Conservation (phyloP, 768 basidiomycete genomes). For the Boletus speciosus region DNA sequence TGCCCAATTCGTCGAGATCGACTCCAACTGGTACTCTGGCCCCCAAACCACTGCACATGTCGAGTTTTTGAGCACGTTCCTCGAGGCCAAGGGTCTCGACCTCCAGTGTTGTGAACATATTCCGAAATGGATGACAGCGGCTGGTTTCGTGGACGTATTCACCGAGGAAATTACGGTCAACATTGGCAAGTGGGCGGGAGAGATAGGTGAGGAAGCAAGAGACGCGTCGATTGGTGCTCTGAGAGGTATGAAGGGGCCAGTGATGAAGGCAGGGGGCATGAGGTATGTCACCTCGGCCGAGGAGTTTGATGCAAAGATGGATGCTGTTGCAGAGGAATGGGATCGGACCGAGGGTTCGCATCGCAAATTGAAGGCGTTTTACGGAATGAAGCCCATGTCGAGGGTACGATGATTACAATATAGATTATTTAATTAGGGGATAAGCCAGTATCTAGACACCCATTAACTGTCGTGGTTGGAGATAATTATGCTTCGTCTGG, state of each 20-base stretch:
- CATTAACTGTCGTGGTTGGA: too few relatives aligned
- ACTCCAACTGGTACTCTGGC: constrained; percentile 13
- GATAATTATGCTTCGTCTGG: too few relatives aligned
- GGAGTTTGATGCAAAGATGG: constrained; percentile 19
- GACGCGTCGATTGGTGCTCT: constrained; percentile 19
- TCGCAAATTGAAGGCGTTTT: constrained; percentile 4
- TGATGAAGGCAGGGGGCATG: constrained; percentile 23
- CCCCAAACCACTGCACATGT: constrained; percentile 5
- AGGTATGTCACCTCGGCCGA: constrained; percentile 13
- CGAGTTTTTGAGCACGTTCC: constrained; percentile 9
- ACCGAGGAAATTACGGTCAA: constrained; percentile 8
- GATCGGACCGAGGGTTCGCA: constrained; percentile 2
- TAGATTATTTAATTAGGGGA: too few relatives aligned
- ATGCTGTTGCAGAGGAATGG: constrained; percentile 23
- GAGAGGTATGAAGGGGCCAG: constrained; percentile 19
- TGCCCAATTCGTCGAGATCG: constrained; percentile 29
- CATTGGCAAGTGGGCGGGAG: constrained; percentile 21
- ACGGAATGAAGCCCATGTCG: constrained; percentile 4
- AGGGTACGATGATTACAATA: not conserved
- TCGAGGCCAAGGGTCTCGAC: constrained; percentile 8
- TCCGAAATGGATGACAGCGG: not conserved
- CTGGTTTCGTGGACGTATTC: constrained; percentile 6
- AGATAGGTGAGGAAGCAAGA: constrained; percentile 15
- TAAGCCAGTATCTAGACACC: too few relatives aligned
- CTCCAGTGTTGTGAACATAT: constrained; percentile 12